A percentile compares a stretch with the other conserved stretches of the same genome.
These are phyloP conservation scores for Triticum dicoccoides DNA, from an alignment of 176 grass and related monocot genomes.

Conservation along the genomic window DNA sequence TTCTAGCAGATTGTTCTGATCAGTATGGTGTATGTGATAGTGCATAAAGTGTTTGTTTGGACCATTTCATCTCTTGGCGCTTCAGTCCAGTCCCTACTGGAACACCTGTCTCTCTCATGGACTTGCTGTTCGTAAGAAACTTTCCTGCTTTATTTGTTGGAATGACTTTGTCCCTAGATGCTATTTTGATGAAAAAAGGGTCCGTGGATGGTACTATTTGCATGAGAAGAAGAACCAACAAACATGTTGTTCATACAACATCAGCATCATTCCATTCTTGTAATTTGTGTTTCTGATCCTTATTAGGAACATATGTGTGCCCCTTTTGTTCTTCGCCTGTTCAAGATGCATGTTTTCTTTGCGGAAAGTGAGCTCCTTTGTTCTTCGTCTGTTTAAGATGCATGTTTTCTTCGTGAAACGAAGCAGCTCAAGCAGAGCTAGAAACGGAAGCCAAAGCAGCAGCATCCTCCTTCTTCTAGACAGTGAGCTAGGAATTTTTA, in stretches of 20 bases:
- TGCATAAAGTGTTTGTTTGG: background rate
- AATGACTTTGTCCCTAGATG: background rate
- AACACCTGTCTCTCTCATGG: constrained; percentile 17
- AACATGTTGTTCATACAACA: background rate
- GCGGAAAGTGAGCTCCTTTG: background rate
- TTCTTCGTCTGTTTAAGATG: background rate
- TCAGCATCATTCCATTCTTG: background rate
- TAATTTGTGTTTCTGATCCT: background rate
- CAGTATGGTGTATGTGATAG: background rate
- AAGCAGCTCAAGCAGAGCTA: too few species aligned
- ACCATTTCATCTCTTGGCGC: background rate
- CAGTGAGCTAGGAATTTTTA: background rate
- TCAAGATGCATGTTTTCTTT: background rate
- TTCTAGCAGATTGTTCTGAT: background rate
- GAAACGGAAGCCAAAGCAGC: too few species aligned
- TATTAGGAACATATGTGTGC: background rate
- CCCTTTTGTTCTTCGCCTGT: background rate
- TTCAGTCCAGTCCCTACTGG: background rate
- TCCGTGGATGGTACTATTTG: background rate
- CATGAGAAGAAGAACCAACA: constrained; percentile 1
- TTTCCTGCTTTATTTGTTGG: constrained; percentile 4
- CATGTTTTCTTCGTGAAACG: background rate
- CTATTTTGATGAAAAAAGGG: constrained; percentile 2
- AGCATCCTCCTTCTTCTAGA: too few species aligned
- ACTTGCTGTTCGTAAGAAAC: constrained; percentile 20